Base-by-base conservation (phyloP, 2,329 filamentous ascomycete genomes). In the Stagonosporopsis tanaceti region DNA sequence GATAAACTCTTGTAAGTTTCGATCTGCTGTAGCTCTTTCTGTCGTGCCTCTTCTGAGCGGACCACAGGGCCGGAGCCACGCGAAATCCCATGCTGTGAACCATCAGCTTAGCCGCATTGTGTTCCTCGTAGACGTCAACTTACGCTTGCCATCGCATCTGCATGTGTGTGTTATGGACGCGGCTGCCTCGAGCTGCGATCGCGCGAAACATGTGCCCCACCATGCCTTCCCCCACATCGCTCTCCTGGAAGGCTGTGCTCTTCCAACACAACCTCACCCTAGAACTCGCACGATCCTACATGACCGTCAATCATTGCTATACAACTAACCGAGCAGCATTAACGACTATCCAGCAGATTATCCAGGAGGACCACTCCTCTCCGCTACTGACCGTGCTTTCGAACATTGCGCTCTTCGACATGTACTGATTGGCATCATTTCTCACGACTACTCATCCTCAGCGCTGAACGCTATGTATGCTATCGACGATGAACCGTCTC, bases 11-110 rank as follows among this genome's bases (percentile, higher is more conserved):
- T 88, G 77, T 97, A 97, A 62, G 87, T 85, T 55, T 83, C 79
- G 69, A 97, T 96, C 76, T 90, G 90, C 66, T 87, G 85, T 53
- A 87, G 82, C 76, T 96, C 92, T 75, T 88, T 85, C 64, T 87
- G 82, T 56, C 85, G 85, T 72, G 90, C 86, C 72, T 91, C 87
- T 68, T 90, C 87, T 66, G 89, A 90, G 69, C 83, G 81, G 60
- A 80, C 77, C 52, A 84, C 82, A 60, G 85, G 83, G 37, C 68
- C 73, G 30, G 77, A 69, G 35, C 73, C 70, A 72, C 93, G 90
- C 70, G 91, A 86, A 76, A 96, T 85, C 73, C 92, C 92, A 84
- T 97, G 93, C 92, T 97, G 79, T 9, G 41, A 17, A 20, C 12
- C n/a, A 57, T 74, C 32, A 74, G 64, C 42, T 47, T n/a, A 50